Conservation (phyloP, 495 filamentous ascomycete genomes). For the Haplographium delicatum region DNA sequence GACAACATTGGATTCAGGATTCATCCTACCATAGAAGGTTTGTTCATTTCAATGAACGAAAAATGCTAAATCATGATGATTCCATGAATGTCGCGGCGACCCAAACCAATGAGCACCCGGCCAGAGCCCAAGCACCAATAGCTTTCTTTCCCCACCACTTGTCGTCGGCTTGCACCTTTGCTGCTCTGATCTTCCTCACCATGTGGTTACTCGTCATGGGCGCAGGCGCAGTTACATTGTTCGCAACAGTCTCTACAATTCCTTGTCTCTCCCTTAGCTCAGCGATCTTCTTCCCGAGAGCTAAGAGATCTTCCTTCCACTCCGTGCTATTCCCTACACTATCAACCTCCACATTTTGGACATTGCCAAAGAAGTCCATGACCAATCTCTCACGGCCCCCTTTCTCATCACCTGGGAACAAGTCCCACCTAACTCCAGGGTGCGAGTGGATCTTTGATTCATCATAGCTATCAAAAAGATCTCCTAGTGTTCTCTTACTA, state of each 20-base stretch:
- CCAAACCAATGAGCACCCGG: slow-evolving; percentile 65
- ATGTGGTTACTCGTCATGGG: slow-evolving; percentile 24
- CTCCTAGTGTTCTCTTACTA: slow-evolving; percentile 81
- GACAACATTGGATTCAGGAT: too few relatives aligned
- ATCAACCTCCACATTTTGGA: slow-evolving; percentile 92
- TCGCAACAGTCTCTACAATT: slow-evolving; percentile 32
- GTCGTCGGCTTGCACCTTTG: slow-evolving; percentile 61
- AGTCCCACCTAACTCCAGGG: slow-evolving; percentile 88
- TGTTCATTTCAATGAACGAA: background rate
- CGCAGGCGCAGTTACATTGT: slow-evolving; percentile 32
- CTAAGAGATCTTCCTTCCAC: slow-evolving; percentile 68
- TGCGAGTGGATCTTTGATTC: slow-evolving; percentile 89
- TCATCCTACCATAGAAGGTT: too few relatives aligned
- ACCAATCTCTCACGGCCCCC: slow-evolving; percentile 68
- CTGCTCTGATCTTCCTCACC: slow-evolving; percentile 37
- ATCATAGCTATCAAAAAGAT: slow-evolving; percentile 93
- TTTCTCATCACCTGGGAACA: slow-evolving; percentile 76
- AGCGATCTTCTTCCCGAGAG: slow-evolving; percentile 55
- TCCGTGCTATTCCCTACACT: slow-evolving; percentile 36
- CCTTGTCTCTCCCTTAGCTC: slow-evolving; percentile 49
- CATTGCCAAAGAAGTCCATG: slow-evolving; percentile 98
- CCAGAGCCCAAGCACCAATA: slow-evolving; percentile 57
- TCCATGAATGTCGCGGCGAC: slow-evolving; percentile 48
- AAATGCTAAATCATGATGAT: background rate
- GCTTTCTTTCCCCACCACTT: slow-evolving; percentile 66